Evolutionary conservation across 805 yeast species (phyloP).

Genomic region (Saccharomyces eubayanus): DNA sequence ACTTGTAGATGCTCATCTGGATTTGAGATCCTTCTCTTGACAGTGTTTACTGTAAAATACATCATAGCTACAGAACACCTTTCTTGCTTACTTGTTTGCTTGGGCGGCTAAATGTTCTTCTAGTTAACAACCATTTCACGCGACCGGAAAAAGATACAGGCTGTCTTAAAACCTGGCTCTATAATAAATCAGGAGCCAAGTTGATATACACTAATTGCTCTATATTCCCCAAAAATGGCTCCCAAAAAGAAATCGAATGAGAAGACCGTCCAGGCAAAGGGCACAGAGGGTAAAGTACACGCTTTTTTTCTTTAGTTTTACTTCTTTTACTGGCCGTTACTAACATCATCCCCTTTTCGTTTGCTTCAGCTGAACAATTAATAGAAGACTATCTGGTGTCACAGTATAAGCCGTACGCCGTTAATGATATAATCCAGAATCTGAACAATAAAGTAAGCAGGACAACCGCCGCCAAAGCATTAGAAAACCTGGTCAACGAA

Average conservation of each 20-base stretch:
- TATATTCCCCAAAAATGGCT: constrained; percentile 4
- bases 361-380: constrained; percentile 25
- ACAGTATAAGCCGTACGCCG: constrained; percentile 43
- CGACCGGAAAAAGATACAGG: not conserved
- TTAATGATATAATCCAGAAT: constrained; percentile 39
- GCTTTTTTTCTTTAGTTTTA: not conserved
- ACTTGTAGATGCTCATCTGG: not conserved
- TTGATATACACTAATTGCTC: not conserved
- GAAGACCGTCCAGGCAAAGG: constrained; percentile 14
- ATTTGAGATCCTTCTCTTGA: not conserved
- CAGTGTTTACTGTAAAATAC: no score
- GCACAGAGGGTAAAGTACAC: constrained; percentile 13
- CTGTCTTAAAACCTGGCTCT: not conserved
- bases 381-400: constrained; percentile 34
- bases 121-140: not conserved
- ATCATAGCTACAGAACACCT: no score
- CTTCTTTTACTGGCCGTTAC: not conserved
- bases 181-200: not conserved
- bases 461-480: constrained; percentile 30
- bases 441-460: constrained; percentile 36
- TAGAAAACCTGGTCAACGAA: constrained; percentile 32
- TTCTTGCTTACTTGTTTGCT: no score
- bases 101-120: constrained; percentile 3
- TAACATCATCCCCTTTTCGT: not conserved
- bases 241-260: constrained; percentile 7